These are phyloP conservation scores for Solanum neorickii DNA, from an alignment of 257 asterid genomes.

Conservation along the genomic window DNA sequence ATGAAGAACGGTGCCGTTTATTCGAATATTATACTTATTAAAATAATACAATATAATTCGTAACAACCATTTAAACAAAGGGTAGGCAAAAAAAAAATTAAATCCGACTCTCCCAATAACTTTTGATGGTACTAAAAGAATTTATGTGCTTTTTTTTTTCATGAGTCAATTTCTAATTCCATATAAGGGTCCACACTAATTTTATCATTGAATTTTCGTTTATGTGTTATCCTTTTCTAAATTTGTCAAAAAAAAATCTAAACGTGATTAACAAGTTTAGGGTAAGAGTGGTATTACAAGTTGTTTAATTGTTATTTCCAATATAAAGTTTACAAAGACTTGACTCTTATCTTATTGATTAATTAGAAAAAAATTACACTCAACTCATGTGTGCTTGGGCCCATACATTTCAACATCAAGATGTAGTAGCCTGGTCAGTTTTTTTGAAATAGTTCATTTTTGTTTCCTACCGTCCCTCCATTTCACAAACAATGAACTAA, in stretches of 20 bases:
- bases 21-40: no score
- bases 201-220: background rate
- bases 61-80: background rate
- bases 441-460: background rate
- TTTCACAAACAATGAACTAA: rapidly evolving
- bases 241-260: background rate
- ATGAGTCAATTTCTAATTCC: background rate
- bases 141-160: background rate
- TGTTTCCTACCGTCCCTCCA: background rate
- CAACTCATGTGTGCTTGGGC: background rate
- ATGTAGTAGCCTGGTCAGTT: background rate
- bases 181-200: background rate
- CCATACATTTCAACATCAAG: background rate
- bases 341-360: background rate
- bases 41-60: no score
- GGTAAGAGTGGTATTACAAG: background rate
- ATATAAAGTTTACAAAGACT: background rate
- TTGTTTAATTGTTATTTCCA: background rate
- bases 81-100: background rate
- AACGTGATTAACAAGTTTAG: background rate
- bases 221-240: background rate
- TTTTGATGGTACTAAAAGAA: background rate
- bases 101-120: background rate
- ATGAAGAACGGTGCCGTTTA: no score
- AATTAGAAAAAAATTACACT: background rate